phyloP scores from a whole-genome alignment of 768 basidiomycete genomes.

The Fomitopsis serialis region DNA sequence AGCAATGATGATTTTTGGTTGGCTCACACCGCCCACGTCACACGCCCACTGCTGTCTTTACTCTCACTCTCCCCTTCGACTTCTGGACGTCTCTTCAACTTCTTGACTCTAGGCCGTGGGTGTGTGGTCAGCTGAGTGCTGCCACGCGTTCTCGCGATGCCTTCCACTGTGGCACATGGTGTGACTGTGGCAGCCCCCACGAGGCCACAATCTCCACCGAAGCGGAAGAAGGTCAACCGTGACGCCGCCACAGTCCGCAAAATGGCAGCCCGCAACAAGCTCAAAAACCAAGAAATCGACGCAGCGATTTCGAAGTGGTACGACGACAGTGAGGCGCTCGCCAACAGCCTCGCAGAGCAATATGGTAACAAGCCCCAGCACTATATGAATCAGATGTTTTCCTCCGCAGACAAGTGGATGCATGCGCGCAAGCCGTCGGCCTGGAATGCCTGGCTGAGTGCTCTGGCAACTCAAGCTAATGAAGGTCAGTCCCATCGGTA shows the following conservation, averaged over 20 bases:
- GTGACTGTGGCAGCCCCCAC: neutral
- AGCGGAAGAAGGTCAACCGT: too few relatives aligned
- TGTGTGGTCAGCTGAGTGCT: too few relatives aligned
- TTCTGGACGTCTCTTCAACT: too few relatives aligned
- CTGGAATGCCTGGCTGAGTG: slow-evolving; percentile 3
- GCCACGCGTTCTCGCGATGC: too few relatives aligned
- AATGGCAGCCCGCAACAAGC: neutral
- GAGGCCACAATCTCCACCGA: neutral
- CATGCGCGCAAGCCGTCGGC: neutral
- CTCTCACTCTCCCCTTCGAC: too few relatives aligned
- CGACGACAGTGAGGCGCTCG: neutral
- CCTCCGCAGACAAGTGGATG: neutral
- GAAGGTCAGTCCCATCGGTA: too few relatives aligned
- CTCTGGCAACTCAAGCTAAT: too few relatives aligned
- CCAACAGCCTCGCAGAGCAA: neutral
- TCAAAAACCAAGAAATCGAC: neutral
- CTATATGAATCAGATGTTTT: slow-evolving; percentile 2
- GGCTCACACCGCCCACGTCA: too few relatives aligned
- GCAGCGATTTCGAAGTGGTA: slow-evolving; percentile 2
- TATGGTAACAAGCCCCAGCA: neutral
- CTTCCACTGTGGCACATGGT: neutral
- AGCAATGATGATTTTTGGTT: too few relatives aligned
- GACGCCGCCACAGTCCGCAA: neutral
- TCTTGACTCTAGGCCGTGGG: too few relatives aligned
- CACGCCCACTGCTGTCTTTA: too few relatives aligned